Evolutionary conservation across 2,329 filamentous ascomycete genomes (phyloP), one percentile per base, ranked within the genome.

Genomic region (Botrytis byssoidea): DNA sequence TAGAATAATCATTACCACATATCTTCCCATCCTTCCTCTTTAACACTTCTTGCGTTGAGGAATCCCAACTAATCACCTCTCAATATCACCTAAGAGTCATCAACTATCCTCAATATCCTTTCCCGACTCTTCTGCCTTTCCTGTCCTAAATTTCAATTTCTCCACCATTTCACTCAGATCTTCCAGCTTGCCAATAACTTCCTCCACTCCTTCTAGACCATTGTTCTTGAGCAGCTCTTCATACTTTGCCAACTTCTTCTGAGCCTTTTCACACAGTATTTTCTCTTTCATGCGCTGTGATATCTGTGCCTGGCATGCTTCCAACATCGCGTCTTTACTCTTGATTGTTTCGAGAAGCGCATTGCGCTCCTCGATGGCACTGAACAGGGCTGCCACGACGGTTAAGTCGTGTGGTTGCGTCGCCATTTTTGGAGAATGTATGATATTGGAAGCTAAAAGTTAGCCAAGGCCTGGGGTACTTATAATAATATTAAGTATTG

Each of bases 91-190:
- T 37, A 8, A 3, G 59, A n/a, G 32, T 7, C 59, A 14, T 35
- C 35, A 37, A 40, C 10, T 44, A 5, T 14, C 20, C 12, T 61
- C 22, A 25, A 61, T 16, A 7, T 6, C 22, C 9, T 16, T 37
- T 37, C 32, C 9, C 42, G 10, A 10, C 32, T 4, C 8, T 35
- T n/a, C 35, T 3, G 3, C 35, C 25, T 25, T 25, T 2, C n/a
- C 22, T 14, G 2, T 1, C 12, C 7, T 16, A 18, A 1, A 4
- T 63, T 9, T 40, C 3, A 9, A 25, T 2, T 2, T 16, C 9
- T n/a, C 12, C 25, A n/a, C 22, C 22, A 18, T 9, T 0, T 10
- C 25, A 9, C 22, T 18, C 35, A 40, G 12, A 42, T n/a, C n/a
- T 8, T 42, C 22, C 37, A 63, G 7, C 35, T 40, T 40, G 14